Conservation (phyloP, 257 asterid species). For the Fraxinus anomala region DNA sequence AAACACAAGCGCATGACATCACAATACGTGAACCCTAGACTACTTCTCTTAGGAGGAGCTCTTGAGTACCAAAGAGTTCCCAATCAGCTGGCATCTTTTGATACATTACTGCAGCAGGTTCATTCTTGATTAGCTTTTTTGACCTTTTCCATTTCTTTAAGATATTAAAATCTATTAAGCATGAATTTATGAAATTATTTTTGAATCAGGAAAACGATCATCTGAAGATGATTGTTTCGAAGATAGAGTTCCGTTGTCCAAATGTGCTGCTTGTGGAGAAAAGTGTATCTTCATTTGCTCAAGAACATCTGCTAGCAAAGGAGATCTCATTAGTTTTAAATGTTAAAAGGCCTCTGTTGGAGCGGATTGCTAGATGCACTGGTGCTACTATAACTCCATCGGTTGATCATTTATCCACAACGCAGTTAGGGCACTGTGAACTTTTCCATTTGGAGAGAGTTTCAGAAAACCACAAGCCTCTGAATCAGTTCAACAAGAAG, state of each 20-base stretch:
- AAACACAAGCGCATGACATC: conserved; percentile 96
- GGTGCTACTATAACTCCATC: conserved; percentile 86
- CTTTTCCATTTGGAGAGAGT: conserved; percentile 82
- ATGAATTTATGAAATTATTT: conserved; percentile 18
- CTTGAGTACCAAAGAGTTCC: conserved; percentile 88
- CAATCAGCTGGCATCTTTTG: conserved; percentile 85
- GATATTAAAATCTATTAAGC: conserved; percentile 23
- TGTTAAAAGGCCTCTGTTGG: conserved; percentile 75
- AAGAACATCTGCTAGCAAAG: conserved; percentile 75
- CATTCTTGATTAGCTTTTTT: conserved; percentile 15
- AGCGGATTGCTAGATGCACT: conserved; percentile 83
- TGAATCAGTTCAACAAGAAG: conserved; percentile 70
- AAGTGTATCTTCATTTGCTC: conserved; percentile 88
- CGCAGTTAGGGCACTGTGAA: conserved; percentile 86
- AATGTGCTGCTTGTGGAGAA: conserved; percentile 93
- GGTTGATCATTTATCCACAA: conserved; percentile 62
- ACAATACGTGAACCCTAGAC: conserved; percentile 76
- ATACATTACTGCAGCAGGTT: conserved; percentile 87
- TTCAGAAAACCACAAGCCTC: conserved; percentile 67
- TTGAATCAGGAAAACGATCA: conserved; percentile 80
- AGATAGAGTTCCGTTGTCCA: conserved; percentile 85
- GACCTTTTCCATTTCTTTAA: not conserved
- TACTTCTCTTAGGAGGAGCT: conserved; percentile 91
- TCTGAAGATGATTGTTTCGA: conserved; percentile 72
- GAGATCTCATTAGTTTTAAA: conserved; percentile 91